A percentile compares a stretch with the other conserved stretches of the same genome.
Conservation (phyloP, 352 stramenopile species). For the Phytophthora meadii region DNA sequence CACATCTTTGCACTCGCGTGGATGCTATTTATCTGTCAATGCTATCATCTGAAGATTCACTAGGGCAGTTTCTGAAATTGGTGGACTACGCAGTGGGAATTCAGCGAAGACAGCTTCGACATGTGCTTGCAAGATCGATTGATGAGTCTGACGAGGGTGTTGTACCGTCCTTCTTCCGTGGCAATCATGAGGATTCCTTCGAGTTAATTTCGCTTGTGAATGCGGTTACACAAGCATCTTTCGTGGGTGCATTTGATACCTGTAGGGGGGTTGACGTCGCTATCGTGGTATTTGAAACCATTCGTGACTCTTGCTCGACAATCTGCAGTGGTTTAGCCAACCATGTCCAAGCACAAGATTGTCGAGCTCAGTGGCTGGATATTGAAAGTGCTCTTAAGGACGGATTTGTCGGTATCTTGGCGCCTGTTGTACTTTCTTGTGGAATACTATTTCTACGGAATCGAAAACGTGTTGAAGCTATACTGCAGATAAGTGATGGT, state of each 20-base stretch:
- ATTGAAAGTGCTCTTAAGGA: conserved; percentile 36
- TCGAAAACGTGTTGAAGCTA: conserved; percentile 20
- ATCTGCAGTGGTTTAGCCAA: conserved; percentile 32
- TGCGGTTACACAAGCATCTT: conserved; percentile 49
- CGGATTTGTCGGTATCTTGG: conserved; percentile 48
- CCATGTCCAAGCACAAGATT: conserved; percentile 15
- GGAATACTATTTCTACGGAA: conserved; percentile 42
- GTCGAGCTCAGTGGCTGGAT: conserved; percentile 17
- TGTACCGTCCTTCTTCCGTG: neutral
- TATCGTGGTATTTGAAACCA: conserved; percentile 30
- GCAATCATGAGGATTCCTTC: conserved; percentile 31
- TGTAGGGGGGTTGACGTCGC: conserved; percentile 26
- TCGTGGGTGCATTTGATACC: conserved; percentile 21
- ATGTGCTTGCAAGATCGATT: conserved; percentile 1
- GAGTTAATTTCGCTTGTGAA: conserved; percentile 56
- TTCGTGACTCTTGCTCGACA: conserved; percentile 34
- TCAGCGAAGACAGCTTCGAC: conserved; percentile 38
- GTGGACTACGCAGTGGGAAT: conserved; percentile 46
- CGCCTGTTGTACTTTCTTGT: conserved; percentile 51
- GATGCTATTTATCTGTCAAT: conserved; percentile 45
- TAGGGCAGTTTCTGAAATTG: conserved; percentile 41
- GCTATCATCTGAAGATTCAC: conserved; percentile 26
- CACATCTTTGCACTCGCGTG: conserved; percentile 45
- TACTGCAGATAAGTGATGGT: conserved; percentile 5
- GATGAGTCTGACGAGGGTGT: neutral